These are phyloP conservation scores for Tarenaya hassleriana DNA, from an alignment of 345 rosid species.

Conservation along the genomic window DNA sequence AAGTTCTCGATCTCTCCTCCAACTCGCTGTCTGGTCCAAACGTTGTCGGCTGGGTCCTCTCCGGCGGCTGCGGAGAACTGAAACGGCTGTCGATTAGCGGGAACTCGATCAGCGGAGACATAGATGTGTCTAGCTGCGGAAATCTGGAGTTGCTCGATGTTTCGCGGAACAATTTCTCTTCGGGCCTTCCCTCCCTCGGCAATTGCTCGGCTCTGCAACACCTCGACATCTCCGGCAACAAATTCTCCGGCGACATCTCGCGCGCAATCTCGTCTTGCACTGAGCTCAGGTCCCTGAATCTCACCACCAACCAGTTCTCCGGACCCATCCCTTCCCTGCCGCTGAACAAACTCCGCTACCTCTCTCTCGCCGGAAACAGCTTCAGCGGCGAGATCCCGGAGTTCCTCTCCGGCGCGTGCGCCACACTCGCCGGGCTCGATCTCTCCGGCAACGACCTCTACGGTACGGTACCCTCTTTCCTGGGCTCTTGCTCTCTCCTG, in stretches of 20 bases:
- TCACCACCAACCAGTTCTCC: conserved; percentile 54
- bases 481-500: conserved; percentile 56
- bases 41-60: conserved; percentile 45
- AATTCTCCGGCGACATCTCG: conserved; percentile 53
- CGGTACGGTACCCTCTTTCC: conserved; percentile 58
- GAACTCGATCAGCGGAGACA: conserved; percentile 58
- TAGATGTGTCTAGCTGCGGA: conserved; percentile 56
- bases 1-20: conserved; percentile 68
- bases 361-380: conserved; percentile 43
- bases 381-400: conserved; percentile 71
- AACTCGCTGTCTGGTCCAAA: conserved; percentile 48
- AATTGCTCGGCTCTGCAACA: conserved; percentile 52
- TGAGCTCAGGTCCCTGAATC: conserved; percentile 53
- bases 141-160: conserved; percentile 57
- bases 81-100: conserved; percentile 45
- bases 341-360: conserved; percentile 38
- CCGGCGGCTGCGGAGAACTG: conserved; percentile 54
- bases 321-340: conserved; percentile 65
- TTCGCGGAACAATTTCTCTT: conserved; percentile 68
- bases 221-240: conserved; percentile 73
- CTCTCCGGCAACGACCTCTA: conserved; percentile 65
- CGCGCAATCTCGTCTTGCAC: conserved; percentile 44
- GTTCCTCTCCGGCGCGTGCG: conserved; percentile 54
- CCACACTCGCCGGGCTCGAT: conserved; percentile 61
- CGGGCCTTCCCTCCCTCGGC: conserved; percentile 45